Evolutionary conservation across 345 rosid species (phyloP).

Genomic region (Eucalyptus pauciflora): DNA sequence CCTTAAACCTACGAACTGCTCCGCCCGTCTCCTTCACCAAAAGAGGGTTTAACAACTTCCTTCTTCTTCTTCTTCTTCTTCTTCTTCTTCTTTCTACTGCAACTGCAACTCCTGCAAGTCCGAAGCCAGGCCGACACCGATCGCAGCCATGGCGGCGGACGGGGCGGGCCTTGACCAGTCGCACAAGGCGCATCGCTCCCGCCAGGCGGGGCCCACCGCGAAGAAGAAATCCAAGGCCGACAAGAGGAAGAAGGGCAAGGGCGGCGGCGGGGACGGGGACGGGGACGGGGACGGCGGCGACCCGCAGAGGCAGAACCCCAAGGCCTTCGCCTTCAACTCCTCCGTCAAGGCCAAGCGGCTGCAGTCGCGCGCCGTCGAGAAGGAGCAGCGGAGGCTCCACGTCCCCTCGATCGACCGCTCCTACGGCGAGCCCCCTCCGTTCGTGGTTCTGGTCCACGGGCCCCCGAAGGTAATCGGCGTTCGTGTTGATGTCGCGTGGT

Average conservation of each 20-base stretch:
- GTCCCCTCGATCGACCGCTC: conserved; percentile 68
- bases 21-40: not conserved
- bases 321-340: conserved; percentile 66
- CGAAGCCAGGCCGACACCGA: not conserved
- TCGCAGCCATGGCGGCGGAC: conserved; percentile 28
- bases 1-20: not conserved
- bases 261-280: not conserved
- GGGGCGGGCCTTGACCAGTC: conserved; percentile 23
- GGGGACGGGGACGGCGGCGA: not conserved
- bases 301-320: conserved; percentile 48
- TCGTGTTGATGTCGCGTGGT: not conserved
- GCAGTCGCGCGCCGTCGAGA: conserved; percentile 64
- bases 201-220: conserved; percentile 57
- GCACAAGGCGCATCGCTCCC: conserved; percentile 64
- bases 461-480: conserved; percentile 56
- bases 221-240: conserved; percentile 37
- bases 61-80: not conserved
- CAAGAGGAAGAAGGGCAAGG: conserved; percentile 23
- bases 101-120: not conserved
- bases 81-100: not conserved
- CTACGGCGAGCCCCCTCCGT: conserved; percentile 76
- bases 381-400: conserved; percentile 80
- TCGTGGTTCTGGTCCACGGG: conserved; percentile 84
- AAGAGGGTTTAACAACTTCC: not conserved
- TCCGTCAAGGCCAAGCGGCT: conserved; percentile 50